Percentiles rank a stretch among this genome's conserved stretches.
phyloP scores from a whole-genome alignment of 225 moss, liverwort and hornwort genomes.

The Neckera pumila region DNA sequence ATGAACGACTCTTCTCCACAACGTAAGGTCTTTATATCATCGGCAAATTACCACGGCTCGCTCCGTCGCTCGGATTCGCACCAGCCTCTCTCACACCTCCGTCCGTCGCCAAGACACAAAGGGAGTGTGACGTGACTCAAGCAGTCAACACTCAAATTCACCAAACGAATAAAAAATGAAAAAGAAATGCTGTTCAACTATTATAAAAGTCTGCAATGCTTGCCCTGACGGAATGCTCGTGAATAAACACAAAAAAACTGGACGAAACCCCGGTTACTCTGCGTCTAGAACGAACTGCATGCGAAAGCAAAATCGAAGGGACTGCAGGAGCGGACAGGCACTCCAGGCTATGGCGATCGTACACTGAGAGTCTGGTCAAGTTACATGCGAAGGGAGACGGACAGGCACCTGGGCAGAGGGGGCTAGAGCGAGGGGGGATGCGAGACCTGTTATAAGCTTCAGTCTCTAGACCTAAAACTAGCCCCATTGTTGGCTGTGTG shows the following conservation, averaged over 20 bases:
- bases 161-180: not conserved
- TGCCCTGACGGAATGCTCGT: not conserved
- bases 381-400: not conserved
- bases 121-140: not conserved
- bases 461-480: not conserved
- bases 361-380: not conserved
- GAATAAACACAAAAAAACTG: not conserved
- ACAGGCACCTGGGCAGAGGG: not conserved
- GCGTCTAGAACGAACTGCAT: not conserved
- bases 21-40: not conserved
- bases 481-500: not conserved
- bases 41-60: not conserved
- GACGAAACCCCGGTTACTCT: not conserved
- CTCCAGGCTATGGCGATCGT: not conserved
- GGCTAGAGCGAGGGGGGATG: not conserved
- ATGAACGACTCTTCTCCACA: not conserved
- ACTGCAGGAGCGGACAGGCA: not conserved
- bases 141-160: not conserved
- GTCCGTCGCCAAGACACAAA: not conserved
- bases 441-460: not conserved
- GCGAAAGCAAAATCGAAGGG: not conserved
- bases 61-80: not conserved
- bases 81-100: not conserved
- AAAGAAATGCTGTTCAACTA: not conserved
- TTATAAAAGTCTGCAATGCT: not conserved